Base-by-base conservation (phyloP, 2,329 filamentous ascomycete genomes). In the Metarhizium robertsii region DNA sequence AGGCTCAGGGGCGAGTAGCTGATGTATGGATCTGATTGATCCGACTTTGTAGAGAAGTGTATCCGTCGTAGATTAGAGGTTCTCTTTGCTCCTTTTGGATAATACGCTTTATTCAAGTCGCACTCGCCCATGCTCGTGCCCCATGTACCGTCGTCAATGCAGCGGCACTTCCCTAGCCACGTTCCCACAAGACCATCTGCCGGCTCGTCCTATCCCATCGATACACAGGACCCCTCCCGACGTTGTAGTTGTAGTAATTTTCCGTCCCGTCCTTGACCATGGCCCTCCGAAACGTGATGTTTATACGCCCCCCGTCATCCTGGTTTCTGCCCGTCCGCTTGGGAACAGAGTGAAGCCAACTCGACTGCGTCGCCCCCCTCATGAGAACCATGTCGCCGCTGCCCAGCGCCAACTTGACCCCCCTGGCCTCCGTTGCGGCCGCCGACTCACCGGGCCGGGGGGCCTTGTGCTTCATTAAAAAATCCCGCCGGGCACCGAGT, bases 161-260 rank as follows among this genome's bases (percentile, higher is more conserved):
- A 25, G 25, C 25, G 25, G 25, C 25, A 25, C 25, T 20, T 20
- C 1, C 3, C 38, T 40, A 40, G 13, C 14, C 38, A 40, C 20
- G 25, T 56, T 68, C 71, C 70, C 71, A 75, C 49, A 67, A 54
- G 57, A 62, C 65, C 77, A 79, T 79, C 61, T 84, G 80, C 58
- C 77, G 71, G 57, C 68, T 73, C 50, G 59, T 67, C 18, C 73
- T 74, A 66, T 88, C 76, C 88, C 88, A 92, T 62, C 76, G 78
- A 67, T 83, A 86, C n/a, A 86, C 79, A 1, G 73, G 76, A 1
- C 88, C 88, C 43, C 69, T 77, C 0, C 88, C 88, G 52, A 92
- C 86, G 70, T 92, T 92, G 70, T 92, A 92, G 65, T 84, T 81
- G 68, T 92, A 91, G 68, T 92, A 92, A 68, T 92, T 92, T 63